A percentile compares a stretch with the other conserved stretches of the same genome.
These are phyloP conservation scores for Russula virescens DNA, from an alignment of 768 basidiomycete species.

Conservation along the genomic window DNA sequence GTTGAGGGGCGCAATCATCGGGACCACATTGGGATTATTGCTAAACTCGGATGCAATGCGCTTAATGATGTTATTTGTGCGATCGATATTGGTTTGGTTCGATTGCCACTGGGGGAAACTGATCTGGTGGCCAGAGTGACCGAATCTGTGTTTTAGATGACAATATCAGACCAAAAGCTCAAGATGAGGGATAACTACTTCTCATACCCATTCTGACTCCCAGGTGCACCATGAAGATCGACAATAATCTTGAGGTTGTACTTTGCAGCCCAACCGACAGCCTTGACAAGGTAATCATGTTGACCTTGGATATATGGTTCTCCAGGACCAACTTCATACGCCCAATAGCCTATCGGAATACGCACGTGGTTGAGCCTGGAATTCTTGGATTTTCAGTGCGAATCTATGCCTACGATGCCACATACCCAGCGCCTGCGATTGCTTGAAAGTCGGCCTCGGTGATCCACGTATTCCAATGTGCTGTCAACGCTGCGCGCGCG, in stretches of 20 bases:
- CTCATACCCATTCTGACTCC: conserved; percentile 76
- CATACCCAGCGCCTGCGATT: conserved; percentile 71
- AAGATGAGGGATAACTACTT: not conserved
- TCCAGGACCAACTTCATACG: conserved; percentile 70
- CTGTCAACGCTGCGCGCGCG: conserved; percentile 47
- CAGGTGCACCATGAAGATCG: conserved; percentile 67
- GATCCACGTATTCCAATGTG: conserved; percentile 83
- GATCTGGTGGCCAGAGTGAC: conserved; percentile 73
- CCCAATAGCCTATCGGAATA: conserved; percentile 87
- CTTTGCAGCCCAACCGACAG: conserved; percentile 62
- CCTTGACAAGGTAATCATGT: conserved; percentile 59
- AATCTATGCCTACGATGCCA: conserved; percentile 39
- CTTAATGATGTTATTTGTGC: conserved; percentile 61
- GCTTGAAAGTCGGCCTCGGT: conserved; percentile 74
- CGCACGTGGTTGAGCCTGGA: conserved; percentile 74
- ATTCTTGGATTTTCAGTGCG: not conserved
- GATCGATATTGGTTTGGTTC: conserved; percentile 55
- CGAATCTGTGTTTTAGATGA: conserved; percentile 44
- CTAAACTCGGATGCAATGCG: conserved; percentile 55
- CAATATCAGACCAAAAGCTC: not conserved
- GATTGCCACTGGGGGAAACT: conserved; percentile 66
- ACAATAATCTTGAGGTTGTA: conserved; percentile 76
- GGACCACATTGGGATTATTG: conserved; percentile 46
- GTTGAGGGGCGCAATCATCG: conserved; percentile 70
- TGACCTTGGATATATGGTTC: conserved; percentile 80